These are phyloP conservation scores for Colletotrichum shisoi DNA, from an alignment of 2,329 filamentous ascomycete species.

Conservation along the genomic window DNA sequence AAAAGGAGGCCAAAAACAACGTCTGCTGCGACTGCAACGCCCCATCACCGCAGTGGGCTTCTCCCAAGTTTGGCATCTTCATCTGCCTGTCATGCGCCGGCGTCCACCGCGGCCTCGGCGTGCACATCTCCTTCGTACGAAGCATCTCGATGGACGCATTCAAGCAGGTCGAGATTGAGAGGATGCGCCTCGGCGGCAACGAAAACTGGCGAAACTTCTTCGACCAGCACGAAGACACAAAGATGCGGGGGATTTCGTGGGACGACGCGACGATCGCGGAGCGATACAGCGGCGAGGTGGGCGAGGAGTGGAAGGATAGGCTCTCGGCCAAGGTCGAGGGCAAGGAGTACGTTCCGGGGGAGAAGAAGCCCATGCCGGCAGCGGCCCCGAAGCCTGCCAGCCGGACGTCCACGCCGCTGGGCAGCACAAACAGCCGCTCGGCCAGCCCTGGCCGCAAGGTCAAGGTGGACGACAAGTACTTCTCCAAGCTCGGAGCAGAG, in stretches of 20 bases:
- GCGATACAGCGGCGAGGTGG: slow-evolving; percentile 85
- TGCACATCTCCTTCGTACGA: slow-evolving; percentile 98
- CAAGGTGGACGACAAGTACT: slow-evolving; percentile 85
- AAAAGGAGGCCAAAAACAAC: slow-evolving; percentile 89
- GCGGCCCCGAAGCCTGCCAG: slow-evolving; percentile 47
- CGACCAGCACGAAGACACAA: slow-evolving; percentile 72
- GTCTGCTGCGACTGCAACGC: slow-evolving; percentile 94
- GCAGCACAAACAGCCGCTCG: slow-evolving; percentile 51
- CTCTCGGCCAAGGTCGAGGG: slow-evolving; percentile 88
- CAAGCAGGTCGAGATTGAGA: slow-evolving; percentile 88
- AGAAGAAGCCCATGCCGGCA: slow-evolving; percentile 60
- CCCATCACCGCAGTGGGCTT: slow-evolving; percentile 96
- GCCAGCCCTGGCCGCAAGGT: slow-evolving; percentile 59
- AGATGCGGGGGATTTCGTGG: slow-evolving; percentile 74
- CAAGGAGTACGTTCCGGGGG: slow-evolving; percentile 79
- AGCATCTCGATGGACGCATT: slow-evolving; percentile 99
- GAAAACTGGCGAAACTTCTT: slow-evolving; percentile 88
- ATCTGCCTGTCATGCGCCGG: slow-evolving; percentile 97
- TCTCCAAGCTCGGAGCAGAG: slow-evolving; percentile 81
- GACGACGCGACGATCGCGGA: slow-evolving; percentile 90
- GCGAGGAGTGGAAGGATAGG: slow-evolving; percentile 95
- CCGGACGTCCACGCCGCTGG: slow-evolving; percentile 54
- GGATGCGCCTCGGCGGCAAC: slow-evolving; percentile 94
- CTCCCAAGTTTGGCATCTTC: slow-evolving; percentile 97
- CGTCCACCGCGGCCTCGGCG: slow-evolving; percentile 90